These are phyloP conservation scores for Tuber borchii DNA, from an alignment of 495 filamentous ascomycete species.

Conservation along the genomic window DNA sequence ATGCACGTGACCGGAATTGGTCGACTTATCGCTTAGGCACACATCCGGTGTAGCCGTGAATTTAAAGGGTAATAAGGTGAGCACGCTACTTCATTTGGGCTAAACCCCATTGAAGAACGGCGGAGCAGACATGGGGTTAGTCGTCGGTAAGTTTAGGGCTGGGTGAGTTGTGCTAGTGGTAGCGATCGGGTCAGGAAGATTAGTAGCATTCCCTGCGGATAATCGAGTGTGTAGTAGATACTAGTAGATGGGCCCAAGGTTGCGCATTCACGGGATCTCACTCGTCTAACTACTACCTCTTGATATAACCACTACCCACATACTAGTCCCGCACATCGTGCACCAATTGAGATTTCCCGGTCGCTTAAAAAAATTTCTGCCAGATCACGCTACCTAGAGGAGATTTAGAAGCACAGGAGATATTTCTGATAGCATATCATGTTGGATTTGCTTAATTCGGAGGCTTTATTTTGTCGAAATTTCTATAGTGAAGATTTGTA, in stretches of 20 bases:
- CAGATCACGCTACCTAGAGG: too few relatives aligned
- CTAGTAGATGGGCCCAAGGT: background rate
- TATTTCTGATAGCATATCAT: too few relatives aligned
- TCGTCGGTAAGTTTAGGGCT: background rate
- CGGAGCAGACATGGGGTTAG: background rate
- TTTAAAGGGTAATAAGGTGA: background rate
- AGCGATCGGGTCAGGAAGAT: background rate
- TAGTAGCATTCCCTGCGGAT: background rate
- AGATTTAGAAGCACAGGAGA: too few relatives aligned
- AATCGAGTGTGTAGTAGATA: background rate
- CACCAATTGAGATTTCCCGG: too few relatives aligned
- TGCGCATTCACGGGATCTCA: too few relatives aligned
- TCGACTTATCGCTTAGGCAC: background rate
- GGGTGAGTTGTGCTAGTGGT: background rate
- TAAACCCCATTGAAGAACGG: background rate
- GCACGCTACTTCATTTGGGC: slow-evolving; percentile 13
- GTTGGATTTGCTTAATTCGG: too few relatives aligned
- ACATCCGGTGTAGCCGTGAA: background rate
- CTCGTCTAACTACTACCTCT: too few relatives aligned
- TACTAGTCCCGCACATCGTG: too few relatives aligned
- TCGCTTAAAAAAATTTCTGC: too few relatives aligned
- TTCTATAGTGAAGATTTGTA: too few relatives aligned
- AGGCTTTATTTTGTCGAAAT: too few relatives aligned
- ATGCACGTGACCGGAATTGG: slow-evolving; percentile 2
- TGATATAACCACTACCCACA: too few relatives aligned